phyloP scores from a whole-genome alignment of 106 monocot species.

The Dendrobium officinale region DNA sequence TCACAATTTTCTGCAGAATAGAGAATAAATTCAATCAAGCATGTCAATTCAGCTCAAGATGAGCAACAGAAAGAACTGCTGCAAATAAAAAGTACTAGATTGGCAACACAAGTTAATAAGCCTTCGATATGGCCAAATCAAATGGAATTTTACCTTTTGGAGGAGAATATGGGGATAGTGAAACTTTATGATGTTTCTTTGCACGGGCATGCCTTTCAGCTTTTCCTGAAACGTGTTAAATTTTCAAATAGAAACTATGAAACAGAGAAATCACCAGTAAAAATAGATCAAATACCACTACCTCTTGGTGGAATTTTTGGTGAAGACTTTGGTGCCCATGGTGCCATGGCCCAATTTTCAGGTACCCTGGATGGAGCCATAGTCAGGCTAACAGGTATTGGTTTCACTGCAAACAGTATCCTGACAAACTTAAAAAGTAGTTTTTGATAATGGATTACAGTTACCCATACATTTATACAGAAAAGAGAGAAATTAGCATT shows the following conservation, averaged over 20 bases:
- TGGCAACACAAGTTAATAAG: neutral
- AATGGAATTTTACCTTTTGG: constrained; percentile 5
- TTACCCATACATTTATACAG: neutral
- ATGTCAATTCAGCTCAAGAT: neutral
- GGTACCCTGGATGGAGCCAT: constrained; percentile 10
- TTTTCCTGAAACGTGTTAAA: neutral
- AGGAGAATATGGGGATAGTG: neutral
- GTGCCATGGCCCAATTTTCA: constrained; percentile 5
- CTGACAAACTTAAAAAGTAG: neutral
- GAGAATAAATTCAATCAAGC: neutral
- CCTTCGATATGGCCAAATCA: neutral
- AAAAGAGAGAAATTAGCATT: too few relatives aligned
- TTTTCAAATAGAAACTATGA: neutral
- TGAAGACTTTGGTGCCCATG: constrained; percentile 6
- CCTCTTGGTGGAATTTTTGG: neutral
- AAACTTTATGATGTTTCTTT: neutral
- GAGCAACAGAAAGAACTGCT: neutral
- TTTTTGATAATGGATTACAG: neutral
- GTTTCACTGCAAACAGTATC: neutral
- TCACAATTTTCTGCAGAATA: constrained; percentile 21
- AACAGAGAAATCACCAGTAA: neutral
- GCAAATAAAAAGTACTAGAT: neutral
- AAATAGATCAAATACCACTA: neutral
- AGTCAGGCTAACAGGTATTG: neutral
- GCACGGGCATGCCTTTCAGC: neutral